A percentile compares a stretch with the other conserved stretches of the same genome.
These are phyloP conservation scores for Aureococcus anophagefferens DNA, from an alignment of 108 stramenopile species.

Conservation along the genomic window DNA sequence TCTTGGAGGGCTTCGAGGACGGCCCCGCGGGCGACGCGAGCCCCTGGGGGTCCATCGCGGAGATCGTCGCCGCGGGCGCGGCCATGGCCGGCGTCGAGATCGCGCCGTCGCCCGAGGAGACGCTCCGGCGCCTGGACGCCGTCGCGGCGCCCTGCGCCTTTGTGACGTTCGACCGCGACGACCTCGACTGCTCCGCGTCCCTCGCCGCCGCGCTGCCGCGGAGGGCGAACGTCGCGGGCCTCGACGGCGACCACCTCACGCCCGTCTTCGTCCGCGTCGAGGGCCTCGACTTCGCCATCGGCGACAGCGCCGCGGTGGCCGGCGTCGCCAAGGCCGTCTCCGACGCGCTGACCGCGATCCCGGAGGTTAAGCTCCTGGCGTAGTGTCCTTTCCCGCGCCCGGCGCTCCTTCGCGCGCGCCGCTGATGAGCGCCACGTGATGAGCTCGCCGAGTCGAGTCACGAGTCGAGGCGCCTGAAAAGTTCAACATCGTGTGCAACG, in stretches of 20 bases:
- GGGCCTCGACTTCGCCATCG: not conserved
- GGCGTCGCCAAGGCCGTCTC: not conserved
- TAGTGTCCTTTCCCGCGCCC: no score
- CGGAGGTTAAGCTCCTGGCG: no score
- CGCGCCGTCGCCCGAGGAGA: not conserved
- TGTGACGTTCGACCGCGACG: not conserved
- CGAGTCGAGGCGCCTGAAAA: no score
- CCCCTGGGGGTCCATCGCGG: not conserved
- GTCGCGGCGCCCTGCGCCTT: not conserved
- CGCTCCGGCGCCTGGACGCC: not conserved
- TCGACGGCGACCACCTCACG: not conserved
- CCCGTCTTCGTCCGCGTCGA: not conserved
- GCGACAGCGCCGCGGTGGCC: not conserved
- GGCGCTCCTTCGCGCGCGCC: no score
- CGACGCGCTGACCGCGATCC: no score
- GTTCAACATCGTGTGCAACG: no score
- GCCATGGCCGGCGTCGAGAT: not conserved
- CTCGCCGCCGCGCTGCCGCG: not conserved
- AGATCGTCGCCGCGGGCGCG: not conserved
- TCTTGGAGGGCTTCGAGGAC: not conserved
- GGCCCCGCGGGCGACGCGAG: not conserved
- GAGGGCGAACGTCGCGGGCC: not conserved
- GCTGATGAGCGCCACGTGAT: no score
- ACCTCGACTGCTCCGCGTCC: not conserved
- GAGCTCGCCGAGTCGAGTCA: no score